Base-by-base conservation (phyloP, 441 rosid species). In the Aquilaria agallochum region DNA sequence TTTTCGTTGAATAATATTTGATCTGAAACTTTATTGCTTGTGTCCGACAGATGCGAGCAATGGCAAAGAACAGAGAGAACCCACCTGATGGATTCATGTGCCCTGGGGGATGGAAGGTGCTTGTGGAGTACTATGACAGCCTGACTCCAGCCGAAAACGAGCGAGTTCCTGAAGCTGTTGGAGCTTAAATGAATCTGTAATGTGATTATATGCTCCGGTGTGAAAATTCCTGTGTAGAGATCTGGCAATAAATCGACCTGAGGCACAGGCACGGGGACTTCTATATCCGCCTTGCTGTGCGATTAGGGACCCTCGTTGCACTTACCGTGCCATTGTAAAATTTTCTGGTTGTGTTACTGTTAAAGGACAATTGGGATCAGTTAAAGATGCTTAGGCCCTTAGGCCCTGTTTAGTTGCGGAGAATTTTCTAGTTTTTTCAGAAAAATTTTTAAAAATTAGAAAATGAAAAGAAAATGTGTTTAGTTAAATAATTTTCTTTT, bases 11-110 rank as follows among this genome's bases (percentile, higher is more conserved):
- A 33, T 2, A 11, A 31, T 20, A 12, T 50, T 34, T 53, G 11
- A 27, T 49, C 15, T 53, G n/a, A 67, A 63, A 48, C 58, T 8
- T 8, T 58, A 44, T 45, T 62, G 58, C 34, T 59, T 59, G 15
- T 6, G 2, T 50, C 54, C 46, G 70, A n/a, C 79, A 90, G 97
- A 94, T 90, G 98, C 80, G 97, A 46, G 66, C 93, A 20, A 84
- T 90, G 7, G 96, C 95, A 1, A 94, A 77, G 92, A 90, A 69
- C 85, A 87, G 84, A 56, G 98, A 93, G 79, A 88, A 63, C 68
- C 98, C 98, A 30, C 96, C 98, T 1, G 90, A 85, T 54, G 98
- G 98, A 46, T 93, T 93, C 72, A 88, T 93, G 98, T 93, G 98
- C 72, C 95, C 96, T 9, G 86, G 93, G 40, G 97, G 98, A 15